Conservation (phyloP, 2,329 filamentous ascomycete species). For the Aspergillus neotritici region DNA sequence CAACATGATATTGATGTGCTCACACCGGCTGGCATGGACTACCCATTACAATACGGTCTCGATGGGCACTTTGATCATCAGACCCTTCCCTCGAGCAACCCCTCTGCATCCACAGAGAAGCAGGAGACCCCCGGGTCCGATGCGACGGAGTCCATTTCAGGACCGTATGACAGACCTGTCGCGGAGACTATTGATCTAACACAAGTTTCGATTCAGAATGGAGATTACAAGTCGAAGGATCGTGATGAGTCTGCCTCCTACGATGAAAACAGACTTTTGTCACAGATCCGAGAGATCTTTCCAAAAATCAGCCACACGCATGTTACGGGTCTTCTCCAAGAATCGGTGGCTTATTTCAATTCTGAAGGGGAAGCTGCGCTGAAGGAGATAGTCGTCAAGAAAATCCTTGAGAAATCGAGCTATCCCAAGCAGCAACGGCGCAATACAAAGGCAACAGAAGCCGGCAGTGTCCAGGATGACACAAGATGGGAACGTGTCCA, state of each 20-base stretch:
- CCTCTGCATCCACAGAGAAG: no score
- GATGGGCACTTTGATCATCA: no score
- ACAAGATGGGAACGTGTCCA: conserved; percentile 15
- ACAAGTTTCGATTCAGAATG: no score
- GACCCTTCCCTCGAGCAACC: no score
- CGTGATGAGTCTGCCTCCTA: background rate
- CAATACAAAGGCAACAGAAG: conserved; percentile 33
- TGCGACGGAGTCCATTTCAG: no score
- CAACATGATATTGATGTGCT: no score
- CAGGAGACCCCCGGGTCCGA: no score
- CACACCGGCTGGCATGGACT: no score
- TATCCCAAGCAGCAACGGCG: conserved; percentile 42
- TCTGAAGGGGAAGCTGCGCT: background rate
- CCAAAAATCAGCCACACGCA: conserved; percentile 44
- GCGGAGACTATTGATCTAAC: no score
- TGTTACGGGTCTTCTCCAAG: conserved; percentile 18
- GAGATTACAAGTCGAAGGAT: background rate
- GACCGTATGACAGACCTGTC: no score
- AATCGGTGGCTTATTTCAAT: background rate
- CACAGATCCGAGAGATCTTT: conserved; percentile 40
- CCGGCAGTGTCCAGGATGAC: conserved; percentile 21
- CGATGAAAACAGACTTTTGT: conserved; percentile 20
- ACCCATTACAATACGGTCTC: no score
- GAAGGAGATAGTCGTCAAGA: conserved; percentile 36
- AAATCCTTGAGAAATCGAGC: conserved; percentile 33